Evolutionary conservation across 495 filamentous ascomycete species (phyloP), one percentile per base, ranked within the genome.

Genomic region (Aspergillus egyptiacus): DNA sequence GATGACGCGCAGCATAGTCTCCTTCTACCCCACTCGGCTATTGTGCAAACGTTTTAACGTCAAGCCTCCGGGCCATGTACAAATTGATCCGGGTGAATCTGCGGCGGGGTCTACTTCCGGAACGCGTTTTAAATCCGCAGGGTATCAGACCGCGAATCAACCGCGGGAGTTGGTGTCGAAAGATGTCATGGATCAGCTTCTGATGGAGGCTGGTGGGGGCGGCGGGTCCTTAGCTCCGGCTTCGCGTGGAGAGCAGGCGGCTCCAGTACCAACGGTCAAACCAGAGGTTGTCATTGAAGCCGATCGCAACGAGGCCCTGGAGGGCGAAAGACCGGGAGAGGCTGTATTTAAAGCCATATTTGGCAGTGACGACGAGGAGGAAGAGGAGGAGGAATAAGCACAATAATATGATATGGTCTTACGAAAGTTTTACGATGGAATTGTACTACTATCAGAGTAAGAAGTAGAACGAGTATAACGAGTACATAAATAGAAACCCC

Each of bases 301-400:
- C 0, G 85, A 88, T 48, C 77, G 72, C 45, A 98, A 96, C 61
- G 87, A 93, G 50, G 91, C 93, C 11, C 58, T 98, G 23, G 91
- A 95, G 56, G 86, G 77, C 0, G 76, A 85, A 55, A 82, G 82
- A 47, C 87, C 91, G 4, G 84, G 84, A 2, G 91, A 96, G 37
- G 89, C 85, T n/a, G 83, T 96, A 3, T 94, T 98, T 59, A 87
- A 83, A 62, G 89, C 89, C 17, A 89, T 98, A 13, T 98, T 98
- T 74, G 93, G 91, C 7, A 88, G 86, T 65, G 82, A 84, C 61
- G 86, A 84, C 46, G 85, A 87, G 57, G 84, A 91, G 52, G 84
- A 88, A 11, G 73, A 77, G n/a, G 74, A 79, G n/a, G 57, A 68
- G 46, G 45, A 51, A 7, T 40, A 17, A 17, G 2, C 22, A 23